These are phyloP conservation scores for Mucor mucedo DNA, from an alignment of 371 early-diverging fungal species.

Conservation along the genomic window DNA sequence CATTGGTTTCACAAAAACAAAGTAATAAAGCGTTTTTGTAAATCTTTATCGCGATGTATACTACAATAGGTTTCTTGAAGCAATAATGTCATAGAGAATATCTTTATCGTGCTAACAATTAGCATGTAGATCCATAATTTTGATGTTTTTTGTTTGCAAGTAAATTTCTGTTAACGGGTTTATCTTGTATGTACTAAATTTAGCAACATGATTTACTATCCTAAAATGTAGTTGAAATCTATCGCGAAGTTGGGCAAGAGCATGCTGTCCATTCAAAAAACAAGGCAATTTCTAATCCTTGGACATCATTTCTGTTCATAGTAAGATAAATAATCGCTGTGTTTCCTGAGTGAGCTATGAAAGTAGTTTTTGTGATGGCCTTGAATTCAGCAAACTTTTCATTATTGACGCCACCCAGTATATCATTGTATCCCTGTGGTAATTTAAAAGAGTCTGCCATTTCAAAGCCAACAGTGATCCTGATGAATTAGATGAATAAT, in stretches of 20 bases:
- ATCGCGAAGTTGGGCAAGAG: constrained; percentile 72
- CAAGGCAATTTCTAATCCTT: constrained; percentile 92
- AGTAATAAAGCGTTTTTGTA: too few relatives aligned
- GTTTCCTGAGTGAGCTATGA: constrained; percentile 80
- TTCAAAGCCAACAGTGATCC: constrained; percentile 98
- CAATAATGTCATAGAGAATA: too few relatives aligned
- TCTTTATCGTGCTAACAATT: too few relatives aligned
- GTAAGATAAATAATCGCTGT: constrained; percentile 76
- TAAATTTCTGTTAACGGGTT: too few relatives aligned
- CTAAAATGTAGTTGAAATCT: constrained; percentile 79
- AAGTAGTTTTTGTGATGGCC: constrained; percentile 75
- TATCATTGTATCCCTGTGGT: constrained; percentile 93
- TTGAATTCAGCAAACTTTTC: constrained; percentile 83
- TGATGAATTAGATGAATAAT: constrained; percentile 96
- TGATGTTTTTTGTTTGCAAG: too few relatives aligned
- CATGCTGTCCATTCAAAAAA: constrained; percentile 68
- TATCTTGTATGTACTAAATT: too few relatives aligned
- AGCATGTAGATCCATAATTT: too few relatives aligned
- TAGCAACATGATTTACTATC: too few relatives aligned
- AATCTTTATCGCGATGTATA: too few relatives aligned
- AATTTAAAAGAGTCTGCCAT: constrained; percentile 96
- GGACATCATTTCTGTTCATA: constrained; percentile 90
- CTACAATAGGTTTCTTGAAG: too few relatives aligned
- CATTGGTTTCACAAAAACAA: too few relatives aligned
- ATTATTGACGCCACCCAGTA: constrained; percentile 86